phyloP scores from a whole-genome alignment of 2,329 filamentous ascomycete species.

The Trichoderma sp. region DNA sequence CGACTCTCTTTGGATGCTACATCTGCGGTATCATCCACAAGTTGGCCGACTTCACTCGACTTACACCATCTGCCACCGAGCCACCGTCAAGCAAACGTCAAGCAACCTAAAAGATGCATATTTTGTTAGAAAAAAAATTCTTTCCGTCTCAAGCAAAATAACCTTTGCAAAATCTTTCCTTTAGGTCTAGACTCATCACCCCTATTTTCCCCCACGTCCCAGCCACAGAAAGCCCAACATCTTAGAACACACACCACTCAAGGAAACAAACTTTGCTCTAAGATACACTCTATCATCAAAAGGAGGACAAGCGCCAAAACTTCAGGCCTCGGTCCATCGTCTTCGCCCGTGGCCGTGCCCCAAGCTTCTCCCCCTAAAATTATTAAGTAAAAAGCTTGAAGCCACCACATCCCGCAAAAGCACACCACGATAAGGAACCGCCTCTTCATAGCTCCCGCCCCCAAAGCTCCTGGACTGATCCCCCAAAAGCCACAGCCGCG shows the following conservation, averaged over 20 bases:
- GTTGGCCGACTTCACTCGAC: not conserved
- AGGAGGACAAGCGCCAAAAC: not conserved
- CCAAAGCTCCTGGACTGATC: not conserved
- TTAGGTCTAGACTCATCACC: not conserved
- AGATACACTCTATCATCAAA: not conserved
- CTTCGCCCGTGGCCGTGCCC: not conserved
- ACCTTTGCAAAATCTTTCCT: not conserved
- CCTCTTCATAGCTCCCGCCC: not conserved
- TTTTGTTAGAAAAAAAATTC: not conserved
- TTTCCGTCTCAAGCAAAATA: not conserved
- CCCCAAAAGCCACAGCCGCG: conserved; percentile 3
- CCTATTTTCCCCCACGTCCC: not conserved
- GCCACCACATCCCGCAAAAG: not conserved
- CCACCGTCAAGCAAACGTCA: no score
- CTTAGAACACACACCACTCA: not conserved
- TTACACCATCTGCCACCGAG: not conserved
- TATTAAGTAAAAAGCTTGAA: not conserved
- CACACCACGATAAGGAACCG: not conserved
- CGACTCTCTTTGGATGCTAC: not conserved
- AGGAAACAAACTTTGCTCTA: not conserved
- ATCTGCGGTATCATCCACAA: not conserved
- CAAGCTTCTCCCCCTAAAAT: not conserved
- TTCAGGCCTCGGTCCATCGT: not conserved
- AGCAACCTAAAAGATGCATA: not conserved
- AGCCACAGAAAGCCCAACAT: not conserved